These are phyloP conservation scores for Lumnitzera littorea DNA, from an alignment of 345 rosid species.

Conservation along the genomic window DNA sequence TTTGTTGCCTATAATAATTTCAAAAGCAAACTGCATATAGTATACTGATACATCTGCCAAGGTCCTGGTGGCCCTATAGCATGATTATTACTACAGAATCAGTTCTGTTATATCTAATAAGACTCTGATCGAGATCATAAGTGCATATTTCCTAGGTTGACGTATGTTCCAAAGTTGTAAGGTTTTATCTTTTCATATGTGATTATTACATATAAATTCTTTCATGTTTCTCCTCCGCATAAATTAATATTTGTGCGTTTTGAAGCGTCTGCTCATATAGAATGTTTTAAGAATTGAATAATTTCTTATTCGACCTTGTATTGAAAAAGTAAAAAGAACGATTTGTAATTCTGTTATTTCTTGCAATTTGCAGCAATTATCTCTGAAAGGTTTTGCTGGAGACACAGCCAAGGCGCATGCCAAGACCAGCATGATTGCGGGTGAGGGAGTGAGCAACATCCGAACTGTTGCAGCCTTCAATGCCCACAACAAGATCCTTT, in stretches of 20 bases:
- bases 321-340: no score
- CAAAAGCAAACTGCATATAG: no score
- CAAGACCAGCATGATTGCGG: slow-evolving; percentile 99
- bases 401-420: slow-evolving; percentile 99
- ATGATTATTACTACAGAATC: no score
- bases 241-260: not conserved
- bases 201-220: not conserved
- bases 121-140: no score
- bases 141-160: no score
- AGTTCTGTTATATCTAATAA: no score
- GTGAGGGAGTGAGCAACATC: slow-evolving; percentile 98
- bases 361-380: slow-evolving; percentile 63
- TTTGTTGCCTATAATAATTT: no score
- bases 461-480: slow-evolving; percentile 98
- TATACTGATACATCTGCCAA: no score
- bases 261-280: slow-evolving; percentile 1
- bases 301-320: no score
- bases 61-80: no score
- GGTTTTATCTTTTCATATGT: no score
- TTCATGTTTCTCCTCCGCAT: not conserved
- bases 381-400: slow-evolving; percentile 99
- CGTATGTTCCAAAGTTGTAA: no score
- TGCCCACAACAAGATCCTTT: slow-evolving; percentile 82
- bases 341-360: slow-evolving; percentile 5
- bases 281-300: not conserved